phyloP scores from a whole-genome alignment of 257 asterid genomes.

The Voacanga thouarsii region DNA sequence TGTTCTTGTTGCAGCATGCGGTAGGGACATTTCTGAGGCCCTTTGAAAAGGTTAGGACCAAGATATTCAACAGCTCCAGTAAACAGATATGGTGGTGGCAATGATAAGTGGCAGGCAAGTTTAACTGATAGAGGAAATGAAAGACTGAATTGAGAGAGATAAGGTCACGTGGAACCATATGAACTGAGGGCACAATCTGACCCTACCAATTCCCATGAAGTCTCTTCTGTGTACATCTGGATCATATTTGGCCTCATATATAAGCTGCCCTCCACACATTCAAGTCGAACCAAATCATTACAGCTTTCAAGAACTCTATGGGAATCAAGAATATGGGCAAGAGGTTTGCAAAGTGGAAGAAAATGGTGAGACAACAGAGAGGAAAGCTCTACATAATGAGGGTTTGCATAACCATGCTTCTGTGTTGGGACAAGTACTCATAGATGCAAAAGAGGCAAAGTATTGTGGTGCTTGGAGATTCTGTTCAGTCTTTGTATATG shows the following conservation, averaged over 20 bases:
- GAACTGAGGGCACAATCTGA: constrained; percentile 24
- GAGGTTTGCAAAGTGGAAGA: constrained; percentile 27
- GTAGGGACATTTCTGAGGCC: constrained; percentile 2
- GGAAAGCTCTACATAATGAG: constrained; percentile 38
- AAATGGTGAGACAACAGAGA: constrained; percentile 35
- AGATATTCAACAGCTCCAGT: neutral
- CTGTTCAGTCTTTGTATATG: neutral
- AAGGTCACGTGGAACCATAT: constrained; percentile 29
- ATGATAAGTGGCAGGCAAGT: constrained; percentile 37
- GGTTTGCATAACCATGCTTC: constrained; percentile 38
- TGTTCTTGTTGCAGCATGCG: neutral
- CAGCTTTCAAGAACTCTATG: neutral
- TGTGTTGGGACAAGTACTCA: constrained; percentile 35
- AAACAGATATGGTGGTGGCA: constrained; percentile 9
- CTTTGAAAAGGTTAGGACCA: neutral
- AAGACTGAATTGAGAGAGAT: constrained; percentile 11
- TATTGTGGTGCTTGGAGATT: neutral
- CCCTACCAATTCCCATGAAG: constrained; percentile 27
- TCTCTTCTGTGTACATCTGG: constrained; percentile 3
- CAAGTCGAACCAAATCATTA: neutral
- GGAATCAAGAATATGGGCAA: constrained; percentile 23
- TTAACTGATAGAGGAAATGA: constrained; percentile 20
- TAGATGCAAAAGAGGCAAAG: neutral
- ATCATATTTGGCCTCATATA: neutral
- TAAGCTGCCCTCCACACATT: neutral